Evolutionary conservation across 495 filamentous ascomycete genomes (phyloP).

Genomic region (Achaetomiella virescens): DNA sequence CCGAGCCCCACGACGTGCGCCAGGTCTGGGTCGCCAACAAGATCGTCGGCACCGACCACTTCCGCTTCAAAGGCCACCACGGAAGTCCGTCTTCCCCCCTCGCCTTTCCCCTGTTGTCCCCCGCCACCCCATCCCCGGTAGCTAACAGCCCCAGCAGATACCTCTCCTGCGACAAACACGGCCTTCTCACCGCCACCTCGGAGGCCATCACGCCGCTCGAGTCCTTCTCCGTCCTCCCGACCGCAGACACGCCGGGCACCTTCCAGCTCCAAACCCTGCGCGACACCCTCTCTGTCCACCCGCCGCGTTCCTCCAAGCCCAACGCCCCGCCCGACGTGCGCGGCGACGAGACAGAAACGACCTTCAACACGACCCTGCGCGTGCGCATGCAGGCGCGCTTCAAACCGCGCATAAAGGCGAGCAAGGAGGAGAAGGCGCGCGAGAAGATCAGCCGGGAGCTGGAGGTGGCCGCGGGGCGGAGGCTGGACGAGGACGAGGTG

Average conservation of each 20-base stretch:
- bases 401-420: slow-evolving; percentile 68
- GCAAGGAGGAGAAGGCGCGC: slow-evolving; percentile 70
- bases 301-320: slow-evolving; percentile 34
- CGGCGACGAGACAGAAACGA: slow-evolving; percentile 67
- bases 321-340: slow-evolving; percentile 57
- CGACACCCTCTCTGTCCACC: slow-evolving; percentile 51
- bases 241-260: slow-evolving; percentile 54
- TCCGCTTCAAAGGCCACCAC: slow-evolving; percentile 82
- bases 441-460: slow-evolving; percentile 85
- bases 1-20: slow-evolving; percentile 88
- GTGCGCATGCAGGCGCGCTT: slow-evolving; percentile 93
- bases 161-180: slow-evolving; percentile 76
- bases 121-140: not conserved
- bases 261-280: slow-evolving; percentile 64
- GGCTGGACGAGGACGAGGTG: slow-evolving; percentile 79
- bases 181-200: slow-evolving; percentile 65
- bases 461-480: slow-evolving; percentile 71
- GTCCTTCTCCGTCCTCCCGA: slow-evolving; percentile 64
- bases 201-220: slow-evolving; percentile 80
- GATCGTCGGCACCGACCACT: slow-evolving; percentile 72
- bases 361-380: slow-evolving; percentile 69
- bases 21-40: slow-evolving; percentile 91
- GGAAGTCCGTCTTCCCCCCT: slow-evolving; percentile 52
- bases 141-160: slow-evolving; percentile 38
- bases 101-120: too few species aligned